Base-by-base conservation (phyloP, 2,329 filamentous ascomycete species). In the Penicillium sclerotigenum region DNA sequence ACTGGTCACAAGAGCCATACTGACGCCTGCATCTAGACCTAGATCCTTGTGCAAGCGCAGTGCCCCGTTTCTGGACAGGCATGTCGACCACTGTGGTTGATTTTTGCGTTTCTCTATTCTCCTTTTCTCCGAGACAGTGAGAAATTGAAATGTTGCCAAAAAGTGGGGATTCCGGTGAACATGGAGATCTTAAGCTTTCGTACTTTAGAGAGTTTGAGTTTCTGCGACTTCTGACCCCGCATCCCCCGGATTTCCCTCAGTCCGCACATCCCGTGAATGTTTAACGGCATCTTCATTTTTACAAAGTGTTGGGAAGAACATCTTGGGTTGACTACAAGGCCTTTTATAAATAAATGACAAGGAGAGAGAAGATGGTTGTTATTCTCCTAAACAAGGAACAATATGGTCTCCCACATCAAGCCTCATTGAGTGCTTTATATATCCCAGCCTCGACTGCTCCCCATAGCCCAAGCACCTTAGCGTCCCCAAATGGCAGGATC, bases 401-500 rank as follows among this genome's bases (percentile, higher is more conserved):
- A 11, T 2, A 20, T 6, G 1, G 3, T 14, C 37, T 22, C 6
- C 20, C 20, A 40, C 6, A 28, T 42, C 24, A 42, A 28, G 22
- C 22, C 16, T 28, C 26, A 49, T 10, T 11, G 18, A 41, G 53
- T 2, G 43, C 52, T 38, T 56, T 54, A n/a, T 59, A 57, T 16
- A 59, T 29, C 18, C 46, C 54, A 16, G 38, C 34, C 29, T 59
- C 57, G 22, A 59, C n/a, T n/a, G 29, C 55, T 0, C 51, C 55
- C 77, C 77, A 81, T 5, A 81, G 48, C 0, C 65, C 68, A 33
- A 77, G 8, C 1, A 82, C 77, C 3, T 75, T 68, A 0, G 66
- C 54, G 59, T 82, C 70, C 2, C 58, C 76, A 65, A 82, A 82
- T 0, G 81, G 81, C 48, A 83, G 47, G 28, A 83, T 76, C 66